Evolutionary conservation across 2,329 filamentous ascomycete genomes (phyloP).

Genomic region (Exophiala oligosperma): DNA sequence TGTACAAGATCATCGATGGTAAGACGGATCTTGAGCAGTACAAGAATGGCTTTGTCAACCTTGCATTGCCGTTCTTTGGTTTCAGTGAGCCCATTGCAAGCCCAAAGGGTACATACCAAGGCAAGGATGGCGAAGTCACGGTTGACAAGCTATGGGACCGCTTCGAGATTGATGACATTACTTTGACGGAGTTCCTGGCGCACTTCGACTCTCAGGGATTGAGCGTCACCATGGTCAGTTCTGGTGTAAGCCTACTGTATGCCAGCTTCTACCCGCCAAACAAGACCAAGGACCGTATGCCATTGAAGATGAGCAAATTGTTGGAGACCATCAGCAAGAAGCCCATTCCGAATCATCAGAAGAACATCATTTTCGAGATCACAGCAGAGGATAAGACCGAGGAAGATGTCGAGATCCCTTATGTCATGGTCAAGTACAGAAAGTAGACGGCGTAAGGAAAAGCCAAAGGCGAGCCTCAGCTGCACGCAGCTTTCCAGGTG

Average conservation of each 20-base stretch:
- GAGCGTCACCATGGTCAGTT: constrained; percentile 88
- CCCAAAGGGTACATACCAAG: constrained; percentile 86
- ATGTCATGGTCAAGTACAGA: constrained; percentile 79
- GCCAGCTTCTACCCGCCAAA: constrained; percentile 87
- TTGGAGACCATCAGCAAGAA: constrained; percentile 91
- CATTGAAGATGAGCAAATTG: constrained; percentile 82
- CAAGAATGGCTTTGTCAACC: constrained; percentile 98
- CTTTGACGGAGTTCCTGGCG: constrained; percentile 78
- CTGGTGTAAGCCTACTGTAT: constrained; percentile 92
- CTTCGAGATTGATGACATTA: constrained; percentile 81
- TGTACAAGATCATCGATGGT: constrained; percentile 95
- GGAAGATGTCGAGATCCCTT: constrained; percentile 95
- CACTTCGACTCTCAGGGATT: constrained; percentile 80
- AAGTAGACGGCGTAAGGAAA: constrained; percentile 5
- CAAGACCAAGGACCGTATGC: constrained; percentile 78
- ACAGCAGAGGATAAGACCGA: constrained; percentile 85
- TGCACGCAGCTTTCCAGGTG: not conserved
- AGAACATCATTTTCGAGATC: constrained; percentile 94
- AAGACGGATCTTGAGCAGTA: constrained; percentile 97
- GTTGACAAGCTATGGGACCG: constrained; percentile 98
- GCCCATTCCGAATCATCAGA: constrained; percentile 84
- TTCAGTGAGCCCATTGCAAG: constrained; percentile 96
- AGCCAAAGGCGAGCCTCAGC: not conserved
- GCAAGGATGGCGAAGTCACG: constrained; percentile 73
- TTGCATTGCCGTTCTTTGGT: constrained; percentile 94